A percentile compares a stretch with the other conserved stretches of the same genome.
phyloP scores from a whole-genome alignment of 2,329 filamentous ascomycete genomes.

The Fusarium robinianum region DNA sequence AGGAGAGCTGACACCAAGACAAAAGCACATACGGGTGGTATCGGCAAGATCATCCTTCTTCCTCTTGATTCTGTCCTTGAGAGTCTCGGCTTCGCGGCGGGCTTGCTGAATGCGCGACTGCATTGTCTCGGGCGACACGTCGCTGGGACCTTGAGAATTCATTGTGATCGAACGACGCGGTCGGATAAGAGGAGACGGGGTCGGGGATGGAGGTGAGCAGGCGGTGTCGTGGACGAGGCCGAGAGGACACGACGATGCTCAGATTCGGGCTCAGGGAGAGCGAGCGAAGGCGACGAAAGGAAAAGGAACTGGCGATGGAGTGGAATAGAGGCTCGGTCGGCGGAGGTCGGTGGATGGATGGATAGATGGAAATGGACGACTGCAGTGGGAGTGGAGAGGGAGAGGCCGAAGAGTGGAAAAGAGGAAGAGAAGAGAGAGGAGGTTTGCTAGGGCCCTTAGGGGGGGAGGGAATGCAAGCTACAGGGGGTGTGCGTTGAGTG shows the following conservation, averaged over 20 bases:
- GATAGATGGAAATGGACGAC: slow-evolving; percentile 36
- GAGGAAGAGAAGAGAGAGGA: slow-evolving; percentile 34
- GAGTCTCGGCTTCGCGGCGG: slow-evolving; percentile 93
- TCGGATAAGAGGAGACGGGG: slow-evolving; percentile 16
- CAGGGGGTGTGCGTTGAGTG: slow-evolving; percentile 38
- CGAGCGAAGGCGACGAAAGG: slow-evolving; percentile 28
- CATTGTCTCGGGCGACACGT: slow-evolving; percentile 76
- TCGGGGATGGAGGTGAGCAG: slow-evolving; percentile 18
- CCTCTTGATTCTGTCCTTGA: slow-evolving; percentile 99
- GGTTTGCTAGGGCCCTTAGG: slow-evolving; percentile 30
- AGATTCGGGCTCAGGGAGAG: slow-evolving; percentile 28
- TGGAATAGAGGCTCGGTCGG: slow-evolving; percentile 33
- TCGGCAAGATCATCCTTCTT: slow-evolving; percentile 99
- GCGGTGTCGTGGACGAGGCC: slow-evolving; percentile 21
- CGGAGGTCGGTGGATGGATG: slow-evolving; percentile 32
- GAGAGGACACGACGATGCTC: slow-evolving; percentile 25
- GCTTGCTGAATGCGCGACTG: slow-evolving; percentile 92
- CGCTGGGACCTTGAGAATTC: slow-evolving; percentile 62
- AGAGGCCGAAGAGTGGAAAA: slow-evolving; percentile 37
- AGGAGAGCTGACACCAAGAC: too few relatives aligned
- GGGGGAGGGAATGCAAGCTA: slow-evolving; percentile 40
- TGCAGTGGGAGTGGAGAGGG: slow-evolving; percentile 42
- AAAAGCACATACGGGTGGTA: slow-evolving; percentile 79
- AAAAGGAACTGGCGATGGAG: slow-evolving; percentile 26
- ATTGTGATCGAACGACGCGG: slow-evolving; percentile 46